Base-by-base conservation (phyloP, 2,329 filamentous ascomycete species). In the Proliferodiscus dingleyae region DNA sequence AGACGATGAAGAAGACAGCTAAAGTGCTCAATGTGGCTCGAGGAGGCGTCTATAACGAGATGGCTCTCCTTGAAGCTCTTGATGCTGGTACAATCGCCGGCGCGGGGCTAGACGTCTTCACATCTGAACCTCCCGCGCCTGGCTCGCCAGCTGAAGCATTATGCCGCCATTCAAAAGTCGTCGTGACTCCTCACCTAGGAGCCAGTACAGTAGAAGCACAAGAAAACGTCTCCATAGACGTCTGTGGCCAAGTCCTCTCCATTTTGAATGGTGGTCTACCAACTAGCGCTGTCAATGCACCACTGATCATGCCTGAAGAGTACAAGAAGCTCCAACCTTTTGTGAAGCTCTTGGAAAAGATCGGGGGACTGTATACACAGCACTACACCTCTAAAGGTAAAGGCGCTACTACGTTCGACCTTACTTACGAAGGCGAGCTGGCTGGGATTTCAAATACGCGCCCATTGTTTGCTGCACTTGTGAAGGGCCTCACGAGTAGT, bases 131-230 rank as follows among this genome's bases (percentile, higher is more conserved):
- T 4, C 81, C 83, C 0, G 60, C 71, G n/a, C 62, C 70, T 26
- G 69, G 71, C 26, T 81, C 81, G 2, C 70, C 75, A 3, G 83
- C 86, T 2, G 74, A 73, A 9, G 73, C 72, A 36, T 70, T 93
- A 7, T 77, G 85, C 46, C 72, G 71, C 8, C 87, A 91, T 55
- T 77, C 81, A 1, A 83, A 79, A 53, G 85, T 89, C 0, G 81
- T 91, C 2, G 81, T 81, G 1, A 91, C 87, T 6, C 87, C 87
- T 1, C 87, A 93, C 63, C 72, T 93, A 0, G 87, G 87, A 6
- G 87, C 87, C 0, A 87, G 82, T 0, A 93, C 87, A 0, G 75
- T 85, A 26, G 87, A 93, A 71, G 87, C 87, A 0, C 87, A 93
- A 63, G 86, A 91, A 60, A 90, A 89, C 50, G 87, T 90, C 3